Base-by-base conservation (phyloP, 225 moss, liverwort and hornwort genomes). In the Rhytidiadelphus loreus region DNA sequence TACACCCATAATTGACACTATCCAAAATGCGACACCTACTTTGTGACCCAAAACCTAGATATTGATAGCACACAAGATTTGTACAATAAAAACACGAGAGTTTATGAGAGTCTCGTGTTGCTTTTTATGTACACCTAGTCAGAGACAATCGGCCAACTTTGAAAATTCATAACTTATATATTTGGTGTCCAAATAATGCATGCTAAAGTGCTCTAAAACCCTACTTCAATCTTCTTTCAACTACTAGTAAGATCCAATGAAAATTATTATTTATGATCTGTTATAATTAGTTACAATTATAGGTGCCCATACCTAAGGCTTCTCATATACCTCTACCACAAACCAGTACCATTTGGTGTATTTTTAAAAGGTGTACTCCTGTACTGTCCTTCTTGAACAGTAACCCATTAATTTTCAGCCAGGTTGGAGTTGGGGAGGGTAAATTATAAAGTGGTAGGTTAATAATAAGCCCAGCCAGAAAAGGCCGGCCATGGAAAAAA, bases 261-360 rank as follows among this genome's bases (percentile, higher is more conserved):
- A n/a, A 26, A 26, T 21, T 5, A 12, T 28, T 26, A 39, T n/a
- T 13, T n/a, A 17, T 9, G 4, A 14, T 53, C 13, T 13, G 1
- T 35, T 77, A 13, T 28, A 39, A 79, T 57, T 22, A 22, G 3
- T 22, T 21, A 50, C 2, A 0, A 52, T 76, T 32, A 13, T 0
- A 28, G 6, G 17, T 18, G 73, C 2, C 0, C 16, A 17, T 2
- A 6, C 7, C 19, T 9, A 11, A 25, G 3, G 11, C 14, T 28
- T 57, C 8, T 76, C 8, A 22, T 3, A 70, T 4, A 70, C 35
- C 5, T 41, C 8, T 41, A 15, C 41, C 4, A 41, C 25, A 69
- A 41, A 39, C 30, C 4, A 22, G 33, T 50, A 13, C 33, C 52
- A 1, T 35, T 6, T 35, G 33, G 5, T 52, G 32, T 12, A 12